Percentiles rank a stretch among this genome's conserved stretches.
Evolutionary conservation across 2,329 filamentous ascomycete genomes (phyloP).

Genomic region (Calycina herbarum): DNA sequence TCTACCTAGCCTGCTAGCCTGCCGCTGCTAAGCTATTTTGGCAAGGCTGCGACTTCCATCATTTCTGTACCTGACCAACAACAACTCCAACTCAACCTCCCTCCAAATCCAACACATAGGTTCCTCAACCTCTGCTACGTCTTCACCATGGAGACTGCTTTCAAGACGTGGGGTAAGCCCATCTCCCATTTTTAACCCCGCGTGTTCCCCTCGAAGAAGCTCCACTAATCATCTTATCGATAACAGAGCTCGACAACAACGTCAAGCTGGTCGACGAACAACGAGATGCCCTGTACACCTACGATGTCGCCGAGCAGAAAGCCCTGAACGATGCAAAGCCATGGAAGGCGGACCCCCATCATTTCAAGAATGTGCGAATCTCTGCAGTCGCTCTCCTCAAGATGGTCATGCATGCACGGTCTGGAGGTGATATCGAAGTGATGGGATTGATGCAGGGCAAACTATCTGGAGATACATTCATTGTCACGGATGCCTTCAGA

Average conservation of each 20-base stretch:
- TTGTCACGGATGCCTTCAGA: constrained; percentile 92
- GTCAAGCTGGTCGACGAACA: constrained; percentile 79
- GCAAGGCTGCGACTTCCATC: no score
- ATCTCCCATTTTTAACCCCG: constrained; percentile 9
- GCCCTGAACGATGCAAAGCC: constrained; percentile 63
- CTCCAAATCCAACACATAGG: not conserved
- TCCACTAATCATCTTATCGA: constrained; percentile 30
- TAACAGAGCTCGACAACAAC: constrained; percentile 81
- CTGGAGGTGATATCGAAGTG: constrained; percentile 86
- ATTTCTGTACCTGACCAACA: not conserved
- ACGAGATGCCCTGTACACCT: constrained; percentile 89
- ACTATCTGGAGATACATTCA: constrained; percentile 78
- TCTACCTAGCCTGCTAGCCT: no score
- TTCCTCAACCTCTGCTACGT: not conserved
- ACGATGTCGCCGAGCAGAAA: constrained; percentile 69
- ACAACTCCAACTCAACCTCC: not conserved
- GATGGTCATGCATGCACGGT: constrained; percentile 99
- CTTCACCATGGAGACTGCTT: constrained; percentile 53
- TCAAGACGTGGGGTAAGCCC: constrained; percentile 60
- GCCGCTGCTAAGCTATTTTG: no score
- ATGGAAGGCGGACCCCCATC: constrained; percentile 75
- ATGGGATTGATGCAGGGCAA: constrained; percentile 99
- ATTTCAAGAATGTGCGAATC: constrained; percentile 94
- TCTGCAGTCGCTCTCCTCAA: constrained; percentile 92
- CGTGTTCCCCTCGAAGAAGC: constrained; percentile 16